Evolutionary conservation across 805 yeast genomes (phyloP).

Genomic region (Diddensiella caesifluorescens): DNA sequence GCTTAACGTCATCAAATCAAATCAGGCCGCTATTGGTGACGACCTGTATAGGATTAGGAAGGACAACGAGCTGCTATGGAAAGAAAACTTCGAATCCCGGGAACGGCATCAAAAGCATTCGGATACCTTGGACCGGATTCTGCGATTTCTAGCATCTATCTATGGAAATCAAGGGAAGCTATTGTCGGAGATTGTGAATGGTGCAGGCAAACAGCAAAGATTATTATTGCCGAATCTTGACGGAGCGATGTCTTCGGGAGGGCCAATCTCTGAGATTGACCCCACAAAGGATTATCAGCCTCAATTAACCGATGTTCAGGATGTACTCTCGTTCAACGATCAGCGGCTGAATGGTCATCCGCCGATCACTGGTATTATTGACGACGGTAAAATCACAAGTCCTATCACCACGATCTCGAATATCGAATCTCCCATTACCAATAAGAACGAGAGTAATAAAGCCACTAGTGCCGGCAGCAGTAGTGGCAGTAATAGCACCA

Average conservation of each 20-base stretch:
- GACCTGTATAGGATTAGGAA: constrained; percentile 77
- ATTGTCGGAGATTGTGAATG: constrained; percentile 28
- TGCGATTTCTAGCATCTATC: constrained; percentile 80
- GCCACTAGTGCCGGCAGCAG: neutral
- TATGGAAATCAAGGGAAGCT: constrained; percentile 60
- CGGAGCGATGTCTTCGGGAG: neutral
- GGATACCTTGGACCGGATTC: constrained; percentile 79
- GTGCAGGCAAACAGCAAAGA: constrained; percentile 9
- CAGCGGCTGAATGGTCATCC: neutral
- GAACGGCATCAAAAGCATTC: constrained; percentile 84
- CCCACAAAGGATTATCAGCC: constrained; percentile 1
- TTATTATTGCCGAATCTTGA: constrained; percentile 13
- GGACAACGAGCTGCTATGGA: constrained; percentile 90
- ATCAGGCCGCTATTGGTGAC: constrained; percentile 76
- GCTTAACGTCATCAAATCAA: constrained; percentile 66
- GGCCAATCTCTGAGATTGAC: neutral
- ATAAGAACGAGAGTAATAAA: neutral
- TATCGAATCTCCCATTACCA: neutral
- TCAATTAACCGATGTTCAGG: neutral
- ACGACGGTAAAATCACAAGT: neutral
- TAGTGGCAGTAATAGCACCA: neutral
- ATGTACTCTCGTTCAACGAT: neutral
- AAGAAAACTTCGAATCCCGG: constrained; percentile 74
- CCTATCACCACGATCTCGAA: constrained; percentile 1
- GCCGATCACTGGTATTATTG: neutral